These are phyloP conservation scores for Chaetomiaceae sp. DNA, from an alignment of 2,329 filamentous ascomycete genomes.

Conservation along the genomic window DNA sequence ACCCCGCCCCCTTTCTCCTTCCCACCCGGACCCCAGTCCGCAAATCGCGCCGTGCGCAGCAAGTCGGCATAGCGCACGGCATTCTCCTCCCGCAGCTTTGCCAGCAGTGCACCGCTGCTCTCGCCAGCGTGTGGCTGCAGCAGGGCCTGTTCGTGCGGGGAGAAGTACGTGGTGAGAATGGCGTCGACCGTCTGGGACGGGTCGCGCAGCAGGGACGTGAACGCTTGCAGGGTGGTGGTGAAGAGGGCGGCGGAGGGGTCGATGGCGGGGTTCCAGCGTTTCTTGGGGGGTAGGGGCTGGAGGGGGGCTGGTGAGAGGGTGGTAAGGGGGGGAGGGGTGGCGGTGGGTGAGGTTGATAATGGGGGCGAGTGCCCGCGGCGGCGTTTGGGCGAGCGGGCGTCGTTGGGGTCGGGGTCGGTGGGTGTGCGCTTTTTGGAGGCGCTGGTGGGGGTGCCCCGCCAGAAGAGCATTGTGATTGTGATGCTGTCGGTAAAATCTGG, in stretches of 20 bases:
- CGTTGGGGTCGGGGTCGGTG: not conserved
- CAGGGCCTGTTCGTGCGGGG: conserved; percentile 14
- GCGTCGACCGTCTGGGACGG: conserved; percentile 30
- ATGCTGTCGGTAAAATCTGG: too few species aligned
- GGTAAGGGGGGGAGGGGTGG: not conserved
- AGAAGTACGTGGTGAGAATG: conserved; percentile 24
- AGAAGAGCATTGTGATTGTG: conserved; percentile 1
- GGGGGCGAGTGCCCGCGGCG: not conserved
- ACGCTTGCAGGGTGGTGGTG: not conserved
- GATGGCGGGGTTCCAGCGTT: conserved; percentile 15
- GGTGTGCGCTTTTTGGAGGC: too few species aligned
- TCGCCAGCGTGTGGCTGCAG: conserved; percentile 6
- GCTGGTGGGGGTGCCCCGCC: not conserved
- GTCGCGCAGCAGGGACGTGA: conserved; percentile 8
- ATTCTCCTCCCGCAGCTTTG: conserved; percentile 16
- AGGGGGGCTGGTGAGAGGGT: not conserved
- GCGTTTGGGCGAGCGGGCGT: not conserved
- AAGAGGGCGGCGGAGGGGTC: conserved; percentile 11
- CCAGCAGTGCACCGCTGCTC: conserved; percentile 9
- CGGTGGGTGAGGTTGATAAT: not conserved
- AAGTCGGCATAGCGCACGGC: conserved; percentile 10
- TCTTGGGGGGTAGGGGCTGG: not conserved
- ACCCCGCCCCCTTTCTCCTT: conserved; percentile 7
- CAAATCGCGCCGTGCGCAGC: conserved; percentile 8
- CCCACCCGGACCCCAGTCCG: conserved; percentile 7